phyloP scores from a whole-genome alignment of 2,329 filamentous ascomycete genomes.

The Pseudocercospora crystallina region DNA sequence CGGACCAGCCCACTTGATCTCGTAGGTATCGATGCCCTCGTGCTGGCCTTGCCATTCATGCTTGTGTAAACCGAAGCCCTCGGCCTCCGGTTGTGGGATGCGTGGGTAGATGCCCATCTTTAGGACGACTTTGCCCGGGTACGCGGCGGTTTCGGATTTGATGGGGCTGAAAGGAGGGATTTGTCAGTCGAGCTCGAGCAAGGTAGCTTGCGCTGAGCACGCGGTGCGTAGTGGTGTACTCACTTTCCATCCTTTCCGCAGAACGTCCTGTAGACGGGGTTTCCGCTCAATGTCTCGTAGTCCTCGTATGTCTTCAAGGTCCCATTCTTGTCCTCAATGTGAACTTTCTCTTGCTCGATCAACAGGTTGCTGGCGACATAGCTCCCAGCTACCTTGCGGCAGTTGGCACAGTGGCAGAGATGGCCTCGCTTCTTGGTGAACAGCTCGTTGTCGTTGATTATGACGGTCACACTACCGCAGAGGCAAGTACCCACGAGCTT shows the following conservation, averaged over 20 bases:
- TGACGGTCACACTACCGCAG: constrained; percentile 50
- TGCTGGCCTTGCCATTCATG: constrained; percentile 47
- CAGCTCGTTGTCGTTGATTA: constrained; percentile 49
- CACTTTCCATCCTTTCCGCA: constrained; percentile 49
- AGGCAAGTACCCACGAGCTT: constrained; percentile 45
- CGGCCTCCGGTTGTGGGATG: constrained; percentile 48
- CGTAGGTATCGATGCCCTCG: constrained; percentile 40
- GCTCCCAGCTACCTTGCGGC: constrained; percentile 50
- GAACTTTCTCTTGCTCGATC: constrained; percentile 48
- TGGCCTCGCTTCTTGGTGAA: constrained; percentile 48
- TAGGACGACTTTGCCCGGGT: constrained; percentile 46
- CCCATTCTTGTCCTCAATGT: constrained; percentile 45
- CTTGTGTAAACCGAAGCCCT: constrained; percentile 45
- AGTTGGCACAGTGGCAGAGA: constrained; percentile 54
- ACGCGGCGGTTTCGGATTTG: constrained; percentile 43
- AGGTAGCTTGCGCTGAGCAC: too few relatives aligned
- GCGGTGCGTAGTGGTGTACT: constrained; percentile 29
- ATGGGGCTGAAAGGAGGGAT: constrained; percentile 42
- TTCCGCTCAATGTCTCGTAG: constrained; percentile 48
- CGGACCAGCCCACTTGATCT: constrained; percentile 41
- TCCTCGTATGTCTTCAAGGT: constrained; percentile 49
- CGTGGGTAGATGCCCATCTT: constrained; percentile 54
- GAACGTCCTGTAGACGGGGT: constrained; percentile 46
- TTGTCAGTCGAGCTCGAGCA: too few relatives aligned
- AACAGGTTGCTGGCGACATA: constrained; percentile 42